phyloP scores from a whole-genome alignment of 192 early-diverging fungal genomes.

The Umbelopsis sp. region DNA sequence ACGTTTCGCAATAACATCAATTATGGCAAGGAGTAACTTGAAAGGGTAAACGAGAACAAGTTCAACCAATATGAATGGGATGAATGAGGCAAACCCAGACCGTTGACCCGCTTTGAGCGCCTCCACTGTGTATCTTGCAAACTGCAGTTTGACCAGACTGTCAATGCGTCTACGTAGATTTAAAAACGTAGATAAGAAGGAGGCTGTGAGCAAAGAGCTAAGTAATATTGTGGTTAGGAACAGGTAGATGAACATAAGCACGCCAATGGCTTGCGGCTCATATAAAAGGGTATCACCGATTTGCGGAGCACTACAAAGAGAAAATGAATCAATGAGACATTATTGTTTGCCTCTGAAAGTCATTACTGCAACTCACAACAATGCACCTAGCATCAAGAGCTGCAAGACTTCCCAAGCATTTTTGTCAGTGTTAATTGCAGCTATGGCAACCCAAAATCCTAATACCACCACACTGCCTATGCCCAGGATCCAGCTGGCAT shows the following conservation, averaged over 20 bases:
- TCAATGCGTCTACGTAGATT: constrained; percentile 8
- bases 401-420: constrained; percentile 23
- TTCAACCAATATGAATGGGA: constrained; percentile 1
- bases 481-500: constrained; percentile 23
- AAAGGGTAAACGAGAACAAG: constrained; percentile 6
- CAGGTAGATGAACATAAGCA: constrained; percentile 33
- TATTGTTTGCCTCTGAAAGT: not conserved
- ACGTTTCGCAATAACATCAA: not conserved
- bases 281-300: constrained; percentile 38
- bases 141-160: not conserved
- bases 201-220: constrained; percentile 25
- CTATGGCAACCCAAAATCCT: constrained; percentile 37
- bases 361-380: constrained; percentile 32
- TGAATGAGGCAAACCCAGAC: constrained; percentile 1
- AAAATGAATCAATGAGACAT: not conserved
- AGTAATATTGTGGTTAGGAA: constrained; percentile 31
- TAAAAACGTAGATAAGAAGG: constrained; percentile 33
- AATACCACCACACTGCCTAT: constrained; percentile 17
- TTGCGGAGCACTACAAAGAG: constrained; percentile 33
- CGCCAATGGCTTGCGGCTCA: constrained; percentile 24
- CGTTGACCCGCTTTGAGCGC: constrained; percentile 1
- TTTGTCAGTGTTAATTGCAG: constrained; percentile 32
- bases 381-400: constrained; percentile 36
- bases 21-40: not conserved
- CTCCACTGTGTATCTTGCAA: not conserved